Percentiles rank a stretch among this genome's conserved stretches.
phyloP scores from a whole-genome alignment of 768 basidiomycete species.

The Rhodotorula babjevae region DNA sequence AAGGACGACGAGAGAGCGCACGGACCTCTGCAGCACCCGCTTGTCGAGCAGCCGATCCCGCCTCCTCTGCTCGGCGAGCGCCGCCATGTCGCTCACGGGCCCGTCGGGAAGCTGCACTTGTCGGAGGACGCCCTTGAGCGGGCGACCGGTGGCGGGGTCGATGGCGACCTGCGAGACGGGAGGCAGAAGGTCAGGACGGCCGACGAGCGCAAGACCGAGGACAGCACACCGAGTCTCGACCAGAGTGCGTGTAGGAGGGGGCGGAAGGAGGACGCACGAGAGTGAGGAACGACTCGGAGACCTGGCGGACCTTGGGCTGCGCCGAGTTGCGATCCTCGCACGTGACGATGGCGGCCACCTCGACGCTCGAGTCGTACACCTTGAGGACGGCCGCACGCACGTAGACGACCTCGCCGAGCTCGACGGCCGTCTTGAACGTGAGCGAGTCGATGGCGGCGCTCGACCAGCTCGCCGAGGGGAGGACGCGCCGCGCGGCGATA shows the following conservation, averaged over 20 bases:
- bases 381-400: conserved; percentile 21
- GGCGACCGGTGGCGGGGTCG: conserved; percentile 23
- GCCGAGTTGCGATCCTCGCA: conserved; percentile 37
- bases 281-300: conserved; percentile 32
- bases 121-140: conserved; percentile 24
- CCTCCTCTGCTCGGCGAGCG: conserved; percentile 11
- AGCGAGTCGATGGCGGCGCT: conserved; percentile 34
- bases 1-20: neutral
- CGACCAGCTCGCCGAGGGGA: conserved; percentile 16
- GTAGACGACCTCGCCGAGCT: conserved; percentile 33
- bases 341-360: conserved; percentile 23
- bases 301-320: conserved; percentile 12
- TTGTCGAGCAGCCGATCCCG: conserved; percentile 35
- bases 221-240: no score
- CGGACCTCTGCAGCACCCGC: conserved; percentile 34
- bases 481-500: conserved; percentile 28
- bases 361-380: conserved; percentile 32
- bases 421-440: conserved; percentile 30
- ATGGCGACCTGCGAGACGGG: conserved; percentile 27
- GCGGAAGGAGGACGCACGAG: conserved; percentile 15
- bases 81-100: conserved; percentile 10
- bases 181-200: neutral
- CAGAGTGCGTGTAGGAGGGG: no score
- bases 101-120: conserved; percentile 12
- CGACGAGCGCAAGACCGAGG: no score